These are phyloP conservation scores for Exophiala xenobiotica DNA, from an alignment of 2,329 filamentous ascomycete species.

Conservation along the genomic window DNA sequence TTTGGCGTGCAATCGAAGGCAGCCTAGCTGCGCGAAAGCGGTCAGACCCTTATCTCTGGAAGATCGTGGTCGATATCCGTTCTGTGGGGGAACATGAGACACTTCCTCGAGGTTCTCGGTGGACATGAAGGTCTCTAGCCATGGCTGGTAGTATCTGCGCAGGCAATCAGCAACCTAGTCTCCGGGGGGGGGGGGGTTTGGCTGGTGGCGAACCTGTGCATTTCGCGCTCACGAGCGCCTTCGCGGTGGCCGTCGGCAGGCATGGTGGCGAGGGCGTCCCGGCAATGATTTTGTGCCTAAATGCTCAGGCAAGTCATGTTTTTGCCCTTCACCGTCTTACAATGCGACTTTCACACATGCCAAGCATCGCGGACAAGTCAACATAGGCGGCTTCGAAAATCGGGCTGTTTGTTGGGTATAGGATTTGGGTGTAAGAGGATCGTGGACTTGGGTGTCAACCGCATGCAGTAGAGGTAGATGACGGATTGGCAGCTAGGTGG, in stretches of 20 bases:
- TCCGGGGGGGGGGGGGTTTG: no score
- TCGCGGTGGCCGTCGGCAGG: conserved; percentile 24
- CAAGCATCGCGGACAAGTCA: not conserved
- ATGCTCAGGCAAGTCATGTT: not conserved
- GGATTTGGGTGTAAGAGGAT: no score
- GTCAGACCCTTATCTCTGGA: conserved; percentile 43
- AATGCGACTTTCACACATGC: not conserved
- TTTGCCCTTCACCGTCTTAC: not conserved
- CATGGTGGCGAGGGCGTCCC: no score
- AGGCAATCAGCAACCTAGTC: not conserved
- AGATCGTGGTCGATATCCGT: conserved; percentile 30
- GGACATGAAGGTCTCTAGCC: conserved; percentile 30
- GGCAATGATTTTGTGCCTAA: no score
- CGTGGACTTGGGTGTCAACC: no score
- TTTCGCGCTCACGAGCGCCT: conserved; percentile 25
- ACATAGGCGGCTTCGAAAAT: not conserved
- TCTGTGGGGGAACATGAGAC: conserved; percentile 10
- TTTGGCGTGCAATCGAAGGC: conserved; percentile 44
- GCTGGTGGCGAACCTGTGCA: conserved; percentile 24
- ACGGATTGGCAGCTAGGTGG: no score
- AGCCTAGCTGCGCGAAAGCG: conserved; percentile 52
- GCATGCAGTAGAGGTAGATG: no score
- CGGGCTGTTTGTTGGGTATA: no score
- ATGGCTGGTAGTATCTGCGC: conserved; percentile 25
- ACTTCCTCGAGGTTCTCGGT: conserved; percentile 23